These are phyloP conservation scores for Penicillium sp. DNA, from an alignment of 2,329 filamentous ascomycete genomes.

Conservation along the genomic window DNA sequence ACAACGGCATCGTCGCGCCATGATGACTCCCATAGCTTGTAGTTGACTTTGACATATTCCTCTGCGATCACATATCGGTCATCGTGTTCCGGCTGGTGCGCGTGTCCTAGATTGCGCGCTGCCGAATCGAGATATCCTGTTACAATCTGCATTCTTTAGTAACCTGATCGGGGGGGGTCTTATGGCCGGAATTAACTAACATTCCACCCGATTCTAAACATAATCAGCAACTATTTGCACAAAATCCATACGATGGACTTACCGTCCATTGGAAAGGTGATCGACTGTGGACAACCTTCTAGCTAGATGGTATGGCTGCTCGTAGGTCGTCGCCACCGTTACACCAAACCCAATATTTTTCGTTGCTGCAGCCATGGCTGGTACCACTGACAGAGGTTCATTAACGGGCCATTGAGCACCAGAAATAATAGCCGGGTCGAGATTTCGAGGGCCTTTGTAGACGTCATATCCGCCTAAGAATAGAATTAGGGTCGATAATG, in stretches of 20 bases:
- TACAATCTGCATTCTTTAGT: conserved; percentile 49
- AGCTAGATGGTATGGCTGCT: conserved; percentile 65
- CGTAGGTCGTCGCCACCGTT: conserved; percentile 65
- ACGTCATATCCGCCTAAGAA: conserved; percentile 63
- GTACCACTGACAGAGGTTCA: conserved; percentile 60
- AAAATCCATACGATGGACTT: conserved; percentile 18
- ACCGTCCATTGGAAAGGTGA: conserved; percentile 61
- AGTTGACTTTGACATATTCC: conserved; percentile 61
- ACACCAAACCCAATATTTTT: conserved; percentile 66
- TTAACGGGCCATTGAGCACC: conserved; percentile 70
- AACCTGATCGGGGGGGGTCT: conserved; percentile 15
- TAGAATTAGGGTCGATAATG: background rate
- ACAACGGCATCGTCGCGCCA: conserved; percentile 65
- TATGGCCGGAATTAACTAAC: conserved; percentile 27
- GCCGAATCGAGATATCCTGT: conserved; percentile 66
- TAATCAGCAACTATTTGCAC: background rate
- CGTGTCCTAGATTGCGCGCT: conserved; percentile 58
- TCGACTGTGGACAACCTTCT: conserved; percentile 63
- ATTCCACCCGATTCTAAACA: conserved; percentile 52
- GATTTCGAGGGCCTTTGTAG: conserved; percentile 58
- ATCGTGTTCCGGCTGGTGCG: conserved; percentile 59
- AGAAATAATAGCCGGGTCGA: conserved; percentile 57
- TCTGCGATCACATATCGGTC: conserved; percentile 62
- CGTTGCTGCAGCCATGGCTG: conserved; percentile 66
- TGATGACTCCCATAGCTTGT: conserved; percentile 65